Percentiles rank a stretch among this genome's conserved stretches.
phyloP scores from a whole-genome alignment of 139 green algal genomes.

The Trebouxia sp. region DNA sequence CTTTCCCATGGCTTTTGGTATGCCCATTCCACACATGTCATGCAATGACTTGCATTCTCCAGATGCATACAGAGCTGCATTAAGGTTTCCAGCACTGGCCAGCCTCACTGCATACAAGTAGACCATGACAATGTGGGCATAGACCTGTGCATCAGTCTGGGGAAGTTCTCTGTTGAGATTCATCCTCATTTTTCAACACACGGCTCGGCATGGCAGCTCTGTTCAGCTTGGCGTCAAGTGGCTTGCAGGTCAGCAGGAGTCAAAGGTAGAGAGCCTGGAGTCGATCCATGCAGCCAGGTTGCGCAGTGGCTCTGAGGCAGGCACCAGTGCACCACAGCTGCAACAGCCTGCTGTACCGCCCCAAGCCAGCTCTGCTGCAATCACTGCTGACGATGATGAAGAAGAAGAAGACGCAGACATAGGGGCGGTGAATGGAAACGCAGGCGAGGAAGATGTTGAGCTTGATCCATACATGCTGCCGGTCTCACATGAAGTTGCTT shows the following conservation, averaged over 20 bases:
- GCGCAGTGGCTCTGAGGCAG: constrained; percentile 29
- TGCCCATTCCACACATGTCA: constrained; percentile 6
- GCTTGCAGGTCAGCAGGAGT: constrained; percentile 39
- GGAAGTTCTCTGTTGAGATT: no score
- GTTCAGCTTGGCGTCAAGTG: background rate
- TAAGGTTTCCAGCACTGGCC: no score
- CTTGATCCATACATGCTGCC: constrained; percentile 66
- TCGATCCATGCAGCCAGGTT: constrained; percentile 33
- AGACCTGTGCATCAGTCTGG: no score
- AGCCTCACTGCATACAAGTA: no score
- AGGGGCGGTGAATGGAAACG: background rate
- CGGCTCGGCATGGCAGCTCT: no score
- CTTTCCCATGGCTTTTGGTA: constrained; percentile 64
- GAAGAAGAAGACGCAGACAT: constrained; percentile 23
- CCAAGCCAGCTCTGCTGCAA: background rate
- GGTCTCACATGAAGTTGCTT: constrained; percentile 64
- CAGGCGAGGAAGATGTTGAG: constrained; percentile 43
- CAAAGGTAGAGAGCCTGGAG: constrained; percentile 5
- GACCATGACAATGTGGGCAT: no score
- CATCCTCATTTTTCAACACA: no score
- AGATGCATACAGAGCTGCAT: no score
- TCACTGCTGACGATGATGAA: background rate
- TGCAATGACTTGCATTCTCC: no score
- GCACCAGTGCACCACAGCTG: constrained; percentile 18
- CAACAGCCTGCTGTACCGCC: constrained; percentile 17